phyloP scores from a whole-genome alignment of 2,329 filamentous ascomycete genomes.

The Penicillium sp. region DNA sequence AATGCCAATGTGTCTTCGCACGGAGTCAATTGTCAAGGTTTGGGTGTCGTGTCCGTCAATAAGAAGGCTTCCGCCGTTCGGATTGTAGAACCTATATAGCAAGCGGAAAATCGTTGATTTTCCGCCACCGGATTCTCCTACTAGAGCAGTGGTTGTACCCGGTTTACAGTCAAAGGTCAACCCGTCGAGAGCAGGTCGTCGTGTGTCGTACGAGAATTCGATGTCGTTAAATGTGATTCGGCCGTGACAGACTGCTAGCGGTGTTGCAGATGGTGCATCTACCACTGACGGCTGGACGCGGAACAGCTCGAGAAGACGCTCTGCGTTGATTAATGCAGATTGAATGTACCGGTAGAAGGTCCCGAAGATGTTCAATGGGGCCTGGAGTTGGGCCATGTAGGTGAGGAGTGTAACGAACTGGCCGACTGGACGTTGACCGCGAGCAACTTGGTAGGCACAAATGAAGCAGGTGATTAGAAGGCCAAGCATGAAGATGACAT shows the following conservation, averaged over 20 bases:
- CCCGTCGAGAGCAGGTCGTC: conserved; percentile 52
- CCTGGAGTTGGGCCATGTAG: conserved; percentile 71
- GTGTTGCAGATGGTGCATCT: conserved; percentile 51
- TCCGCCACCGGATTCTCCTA: conserved; percentile 83
- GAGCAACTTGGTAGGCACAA: conserved; percentile 66
- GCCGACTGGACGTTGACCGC: conserved; percentile 56
- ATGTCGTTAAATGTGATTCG: conserved; percentile 56
- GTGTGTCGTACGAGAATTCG: conserved; percentile 57
- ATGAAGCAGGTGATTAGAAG: conserved; percentile 68
- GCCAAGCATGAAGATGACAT: conserved; percentile 66
- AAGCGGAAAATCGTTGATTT: conserved; percentile 46
- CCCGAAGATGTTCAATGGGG: conserved; percentile 68
- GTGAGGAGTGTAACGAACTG: conserved; percentile 69
- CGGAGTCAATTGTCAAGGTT: conserved; percentile 76
- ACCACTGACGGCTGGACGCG: conserved; percentile 53
- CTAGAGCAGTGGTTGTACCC: conserved; percentile 57
- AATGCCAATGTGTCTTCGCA: conserved; percentile 77
- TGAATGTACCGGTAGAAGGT: conserved; percentile 53
- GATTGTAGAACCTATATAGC: conserved; percentile 39
- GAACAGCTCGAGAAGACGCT: conserved; percentile 58
- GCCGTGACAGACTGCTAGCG: conserved; percentile 52
- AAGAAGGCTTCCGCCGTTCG: conserved; percentile 50
- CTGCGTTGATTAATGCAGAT: conserved; percentile 36
- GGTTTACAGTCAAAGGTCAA: conserved; percentile 52
- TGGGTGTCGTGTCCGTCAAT: conserved; percentile 75